These are phyloP conservation scores for Rugonectria rugulosa DNA, from an alignment of 2,329 filamentous ascomycete genomes.

Conservation along the genomic window DNA sequence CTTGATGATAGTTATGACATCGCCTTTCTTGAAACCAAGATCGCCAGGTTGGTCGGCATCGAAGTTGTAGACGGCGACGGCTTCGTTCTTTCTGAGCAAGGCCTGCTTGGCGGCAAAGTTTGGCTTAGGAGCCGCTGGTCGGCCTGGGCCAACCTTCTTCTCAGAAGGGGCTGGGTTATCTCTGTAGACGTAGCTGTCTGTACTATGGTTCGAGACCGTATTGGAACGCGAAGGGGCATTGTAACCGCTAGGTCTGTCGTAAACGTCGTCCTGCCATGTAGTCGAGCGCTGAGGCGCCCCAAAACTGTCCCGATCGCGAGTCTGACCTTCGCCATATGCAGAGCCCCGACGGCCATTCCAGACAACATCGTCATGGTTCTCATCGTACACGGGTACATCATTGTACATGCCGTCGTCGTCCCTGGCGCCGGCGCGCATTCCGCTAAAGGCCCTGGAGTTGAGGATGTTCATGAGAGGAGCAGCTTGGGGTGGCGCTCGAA, in stretches of 20 bases:
- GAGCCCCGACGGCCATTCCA: constrained; percentile 80
- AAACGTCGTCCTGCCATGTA: constrained; percentile 80
- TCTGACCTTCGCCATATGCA: constrained; percentile 72
- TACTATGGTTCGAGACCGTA: constrained; percentile 53
- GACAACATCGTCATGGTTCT: constrained; percentile 80
- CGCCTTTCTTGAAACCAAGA: constrained; percentile 95
- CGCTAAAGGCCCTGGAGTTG: constrained; percentile 84
- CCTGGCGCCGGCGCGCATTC: constrained; percentile 57
- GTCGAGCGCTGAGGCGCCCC: constrained; percentile 67
- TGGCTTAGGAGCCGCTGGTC: constrained; percentile 90
- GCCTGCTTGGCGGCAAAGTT: constrained; percentile 71
- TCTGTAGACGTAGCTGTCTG: constrained; percentile 63
- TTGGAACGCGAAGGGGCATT: constrained; percentile 57
- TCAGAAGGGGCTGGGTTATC: constrained; percentile 52
- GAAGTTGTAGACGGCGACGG: constrained; percentile 90
- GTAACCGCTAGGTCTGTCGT: constrained; percentile 63
- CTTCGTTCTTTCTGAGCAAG: constrained; percentile 75
- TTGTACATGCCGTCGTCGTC: constrained; percentile 84
- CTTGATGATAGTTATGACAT: constrained; percentile 93
- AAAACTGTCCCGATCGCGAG: constrained; percentile 53
- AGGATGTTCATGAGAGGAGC: constrained; percentile 85
- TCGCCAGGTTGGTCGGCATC: constrained; percentile 94
- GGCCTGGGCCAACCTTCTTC: constrained; percentile 67
- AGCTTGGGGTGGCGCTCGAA: constrained; percentile 81
- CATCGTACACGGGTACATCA: constrained; percentile 88